These are phyloP conservation scores for Alternaria viburni DNA, from an alignment of 2,329 filamentous ascomycete genomes.

Conservation along the genomic window DNA sequence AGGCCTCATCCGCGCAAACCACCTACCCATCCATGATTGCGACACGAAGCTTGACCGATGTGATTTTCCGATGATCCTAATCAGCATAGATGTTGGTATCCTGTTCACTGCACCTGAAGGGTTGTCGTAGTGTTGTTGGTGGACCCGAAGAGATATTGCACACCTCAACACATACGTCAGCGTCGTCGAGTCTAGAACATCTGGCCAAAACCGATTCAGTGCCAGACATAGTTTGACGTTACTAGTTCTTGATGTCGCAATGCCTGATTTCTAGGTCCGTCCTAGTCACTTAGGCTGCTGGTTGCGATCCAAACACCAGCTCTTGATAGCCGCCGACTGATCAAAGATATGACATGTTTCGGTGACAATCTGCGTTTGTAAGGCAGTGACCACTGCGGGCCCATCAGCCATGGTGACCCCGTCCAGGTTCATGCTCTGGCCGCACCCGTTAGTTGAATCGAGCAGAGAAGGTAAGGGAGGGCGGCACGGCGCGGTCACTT, in stretches of 20 bases:
- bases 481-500: constrained; percentile 39
- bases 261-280: constrained; percentile 1
- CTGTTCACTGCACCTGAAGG: neutral
- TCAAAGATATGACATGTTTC: constrained; percentile 10
- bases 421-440: constrained; percentile 5
- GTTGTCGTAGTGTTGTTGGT: neutral
- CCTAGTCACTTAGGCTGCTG: neutral
- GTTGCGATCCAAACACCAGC: constrained; percentile 8
- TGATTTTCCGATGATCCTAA: neutral
- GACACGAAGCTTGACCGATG: neutral
- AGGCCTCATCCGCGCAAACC: constrained; percentile 2
- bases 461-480: constrained; percentile 20
- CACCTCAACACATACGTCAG: neutral
- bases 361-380: constrained; percentile 8
- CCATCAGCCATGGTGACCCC: constrained; percentile 2
- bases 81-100: neutral
- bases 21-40: neutral
- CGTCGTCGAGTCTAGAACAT: neutral
- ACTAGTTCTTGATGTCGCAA: neutral
- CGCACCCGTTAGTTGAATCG: constrained; percentile 4
- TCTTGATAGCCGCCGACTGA: constrained; percentile 20
- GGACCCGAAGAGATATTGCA: neutral
- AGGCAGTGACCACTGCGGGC: constrained; percentile 1
- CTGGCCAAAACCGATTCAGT: neutral
- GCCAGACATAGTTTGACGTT: neutral